phyloP scores from a whole-genome alignment of 805 yeast species.

The Cyberlindnera xylosilytica region DNA sequence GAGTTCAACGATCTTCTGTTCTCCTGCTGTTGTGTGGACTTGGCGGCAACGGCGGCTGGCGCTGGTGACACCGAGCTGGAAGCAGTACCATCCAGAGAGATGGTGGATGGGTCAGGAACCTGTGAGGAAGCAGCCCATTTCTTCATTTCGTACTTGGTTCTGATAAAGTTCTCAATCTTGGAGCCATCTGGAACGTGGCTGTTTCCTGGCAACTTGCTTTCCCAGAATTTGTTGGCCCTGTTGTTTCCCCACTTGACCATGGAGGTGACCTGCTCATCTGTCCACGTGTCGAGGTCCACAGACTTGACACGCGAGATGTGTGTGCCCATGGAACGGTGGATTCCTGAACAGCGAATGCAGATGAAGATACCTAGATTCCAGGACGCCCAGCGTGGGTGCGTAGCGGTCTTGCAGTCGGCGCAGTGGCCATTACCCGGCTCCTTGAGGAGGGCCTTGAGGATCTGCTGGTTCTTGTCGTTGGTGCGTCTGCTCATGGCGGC shows the following conservation, averaged over 20 bases:
- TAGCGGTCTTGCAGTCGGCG: constrained; percentile 86
- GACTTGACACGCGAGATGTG: constrained; percentile 92
- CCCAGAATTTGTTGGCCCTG: constrained; percentile 81
- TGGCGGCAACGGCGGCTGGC: constrained; percentile 9
- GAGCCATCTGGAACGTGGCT: constrained; percentile 75
- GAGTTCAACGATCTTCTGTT: constrained; percentile 18
- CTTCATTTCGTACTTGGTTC: constrained; percentile 87
- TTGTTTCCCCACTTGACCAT: constrained; percentile 87
- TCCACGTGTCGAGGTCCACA: constrained; percentile 95
- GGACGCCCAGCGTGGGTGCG: constrained; percentile 97
- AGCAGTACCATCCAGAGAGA: background rate
- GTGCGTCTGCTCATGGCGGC: constrained; percentile 13
- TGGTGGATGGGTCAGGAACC: constrained; percentile 54
- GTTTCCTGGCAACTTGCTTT: constrained; percentile 62
- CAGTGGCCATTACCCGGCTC: constrained; percentile 78
- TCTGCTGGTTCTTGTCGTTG: constrained; percentile 35
- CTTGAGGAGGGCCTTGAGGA: constrained; percentile 68
- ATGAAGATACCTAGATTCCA: constrained; percentile 93
- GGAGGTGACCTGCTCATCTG: constrained; percentile 80
- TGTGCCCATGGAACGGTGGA: constrained; percentile 93
- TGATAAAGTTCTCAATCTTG: constrained; percentile 83
- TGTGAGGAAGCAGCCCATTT: constrained; percentile 70
- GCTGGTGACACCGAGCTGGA: constrained; percentile 11
- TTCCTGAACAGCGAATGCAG: constrained; percentile 94
- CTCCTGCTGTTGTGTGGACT: constrained; percentile 11